Base-by-base conservation (phyloP, 2,329 filamentous ascomycete genomes). In the Trichoderma sp. region DNA sequence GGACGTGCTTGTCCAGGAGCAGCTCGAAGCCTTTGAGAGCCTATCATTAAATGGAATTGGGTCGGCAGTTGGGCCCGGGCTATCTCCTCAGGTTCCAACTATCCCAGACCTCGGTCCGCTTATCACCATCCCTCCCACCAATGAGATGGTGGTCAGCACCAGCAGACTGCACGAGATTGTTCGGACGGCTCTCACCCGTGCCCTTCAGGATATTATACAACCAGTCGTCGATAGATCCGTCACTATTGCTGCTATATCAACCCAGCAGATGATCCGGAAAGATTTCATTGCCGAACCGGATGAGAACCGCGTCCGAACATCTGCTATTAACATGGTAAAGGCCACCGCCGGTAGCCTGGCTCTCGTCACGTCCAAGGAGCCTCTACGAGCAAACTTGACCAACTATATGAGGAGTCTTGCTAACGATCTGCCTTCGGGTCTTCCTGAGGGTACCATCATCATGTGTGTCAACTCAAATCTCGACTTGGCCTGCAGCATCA, bases 401-500 rank as follows among this genome's bases (percentile, higher is more conserved):
- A 99, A 98, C 82, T 97, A 98, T 79, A 94, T 99, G 81, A 92
- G 96, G 67, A 86, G 86, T 63, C 81, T 91, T n/a, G 87, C 89
- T 3, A 84, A 83, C 63, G 89, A 91, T 47, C 87, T 97, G 47
- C 90, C 93, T 69, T 92, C 93, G 68, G 93, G 93, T 18, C 87
- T 99, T 73, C 94, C 96, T 0, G 96, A 99, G 82, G 96, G 96
- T 7, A 93, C 96, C 36, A 96, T 99, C 73, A 89, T 98, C 71
- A 98, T 99, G 93, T 98, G 97, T 81, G 95, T 99, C 73, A 99
- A 98, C 80, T 95, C 97, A 75, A 99, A 99, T 80, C 87, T 99
- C 34, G 96, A 99, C 76, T 88, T 94, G 53, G 95, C 97, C 61
- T 98, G 96, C 79, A 92, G 89, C 76, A 93, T 98, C 74, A 97